phyloP scores from a whole-genome alignment of 2,329 filamentous ascomycete species.

The Ceratocystiopsis minuta region DNA sequence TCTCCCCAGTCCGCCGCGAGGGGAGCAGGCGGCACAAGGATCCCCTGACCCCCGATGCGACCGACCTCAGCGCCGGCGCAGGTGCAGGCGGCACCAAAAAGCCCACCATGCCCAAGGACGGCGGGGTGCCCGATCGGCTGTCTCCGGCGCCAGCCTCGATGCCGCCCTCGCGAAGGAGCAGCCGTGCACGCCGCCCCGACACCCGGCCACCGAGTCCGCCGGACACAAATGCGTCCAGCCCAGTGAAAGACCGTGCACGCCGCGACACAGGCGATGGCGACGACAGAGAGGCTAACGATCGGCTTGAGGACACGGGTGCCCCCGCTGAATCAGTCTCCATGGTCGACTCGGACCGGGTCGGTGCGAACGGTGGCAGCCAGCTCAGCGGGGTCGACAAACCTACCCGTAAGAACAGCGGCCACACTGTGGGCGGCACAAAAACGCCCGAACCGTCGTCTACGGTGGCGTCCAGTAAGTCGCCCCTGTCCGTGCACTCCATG shows the following conservation, averaged over 20 bases:
- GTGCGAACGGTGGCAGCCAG: too few relatives aligned
- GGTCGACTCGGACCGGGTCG: too few relatives aligned
- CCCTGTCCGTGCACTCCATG: conserved; percentile 33
- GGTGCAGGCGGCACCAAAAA: conserved; percentile 11
- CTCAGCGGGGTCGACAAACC: too few relatives aligned
- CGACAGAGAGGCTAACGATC: neutral
- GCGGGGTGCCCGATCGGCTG: neutral
- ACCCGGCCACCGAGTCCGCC: conserved; percentile 43
- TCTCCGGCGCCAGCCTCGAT: conserved; percentile 16
- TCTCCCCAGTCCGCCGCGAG: too few relatives aligned
- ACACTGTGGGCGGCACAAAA: too few relatives aligned
- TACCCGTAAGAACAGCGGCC: too few relatives aligned
- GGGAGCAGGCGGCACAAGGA: conserved; percentile 16
- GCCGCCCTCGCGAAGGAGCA: conserved; percentile 20
- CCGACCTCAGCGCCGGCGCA: conserved; percentile 38
- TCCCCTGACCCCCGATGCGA: conserved; percentile 51
- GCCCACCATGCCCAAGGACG: neutral
- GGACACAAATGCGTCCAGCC: conserved; percentile 39
- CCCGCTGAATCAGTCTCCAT: neutral
- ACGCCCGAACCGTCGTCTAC: too few relatives aligned
- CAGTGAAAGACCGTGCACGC: conserved; percentile 19
- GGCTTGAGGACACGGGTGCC: neutral
- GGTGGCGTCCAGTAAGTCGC: neutral
- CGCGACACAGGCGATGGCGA: too few relatives aligned
- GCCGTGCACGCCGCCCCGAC: conserved; percentile 15